Percentiles rank a stretch among this genome's conserved stretches.
Evolutionary conservation across 768 basidiomycete species (phyloP).

Genomic region (Suillus discolor): DNA sequence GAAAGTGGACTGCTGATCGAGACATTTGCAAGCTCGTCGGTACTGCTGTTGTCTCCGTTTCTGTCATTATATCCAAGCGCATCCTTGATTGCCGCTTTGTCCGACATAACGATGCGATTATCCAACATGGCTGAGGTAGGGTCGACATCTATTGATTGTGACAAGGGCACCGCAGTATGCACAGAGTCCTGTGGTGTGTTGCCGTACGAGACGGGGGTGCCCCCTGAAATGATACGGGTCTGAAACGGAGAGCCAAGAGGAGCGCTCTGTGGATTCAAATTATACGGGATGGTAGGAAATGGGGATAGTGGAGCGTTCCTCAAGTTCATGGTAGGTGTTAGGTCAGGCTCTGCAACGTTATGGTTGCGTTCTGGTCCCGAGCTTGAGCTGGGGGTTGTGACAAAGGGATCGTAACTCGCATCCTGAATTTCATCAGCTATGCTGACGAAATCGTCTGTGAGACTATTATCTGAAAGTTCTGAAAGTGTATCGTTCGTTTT

Average conservation of each 20-base stretch:
- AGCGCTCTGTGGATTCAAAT: no score
- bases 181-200: constrained; percentile 6
- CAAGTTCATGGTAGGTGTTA: no score
- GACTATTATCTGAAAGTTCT: not conserved
- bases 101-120: not conserved
- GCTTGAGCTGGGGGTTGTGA: not conserved
- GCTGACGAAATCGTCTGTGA: not conserved
- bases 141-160: not conserved
- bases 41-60: not conserved
- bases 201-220: constrained; percentile 5
- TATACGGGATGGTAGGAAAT: not conserved
- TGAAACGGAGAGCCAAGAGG: constrained; percentile 17
- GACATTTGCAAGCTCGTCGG: not conserved
- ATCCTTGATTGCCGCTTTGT: constrained; percentile 4
- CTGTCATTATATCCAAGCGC: constrained; percentile 14
- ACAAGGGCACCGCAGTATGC: constrained; percentile 8
- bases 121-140: not conserved
- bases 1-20: not conserved
- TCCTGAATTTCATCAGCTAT: not conserved
- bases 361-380: not conserved
- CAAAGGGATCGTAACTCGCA: not conserved
- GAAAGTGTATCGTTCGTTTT: constrained; percentile 6
- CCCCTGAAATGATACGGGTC: constrained; percentile 7
- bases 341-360: not conserved
- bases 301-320: not conserved